Evolutionary conservation across 2,329 filamentous ascomycete genomes (phyloP).

Genomic region (Colletotrichum sp.): DNA sequence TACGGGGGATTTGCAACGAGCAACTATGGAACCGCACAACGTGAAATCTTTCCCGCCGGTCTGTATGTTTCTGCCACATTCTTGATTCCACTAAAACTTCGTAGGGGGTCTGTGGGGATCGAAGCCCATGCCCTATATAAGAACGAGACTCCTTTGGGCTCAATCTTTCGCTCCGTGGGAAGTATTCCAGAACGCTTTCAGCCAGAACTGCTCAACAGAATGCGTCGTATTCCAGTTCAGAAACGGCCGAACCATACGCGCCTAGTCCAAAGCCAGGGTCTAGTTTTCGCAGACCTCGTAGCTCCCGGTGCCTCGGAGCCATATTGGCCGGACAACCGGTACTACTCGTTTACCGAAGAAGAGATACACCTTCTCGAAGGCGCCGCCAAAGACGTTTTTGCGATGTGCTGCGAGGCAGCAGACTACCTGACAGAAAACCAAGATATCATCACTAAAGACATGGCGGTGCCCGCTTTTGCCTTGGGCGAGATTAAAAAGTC

Average conservation of each 20-base stretch:
- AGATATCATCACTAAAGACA: not conserved
- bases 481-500: not conserved
- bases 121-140: not conserved
- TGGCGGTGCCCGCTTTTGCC: not conserved
- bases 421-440: not conserved
- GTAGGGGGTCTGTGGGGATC: not conserved
- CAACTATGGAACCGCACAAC: not conserved
- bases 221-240: not conserved
- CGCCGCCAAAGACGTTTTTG: not conserved
- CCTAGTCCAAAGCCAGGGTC: not conserved
- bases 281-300: not conserved
- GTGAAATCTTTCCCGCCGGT: not conserved
- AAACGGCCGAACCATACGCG: not conserved
- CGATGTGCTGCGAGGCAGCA: not conserved
- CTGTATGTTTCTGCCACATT: not conserved
- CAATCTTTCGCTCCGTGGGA: not conserved
- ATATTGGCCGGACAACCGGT: constrained; percentile 1
- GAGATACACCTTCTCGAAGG: not conserved
- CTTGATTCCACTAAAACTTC: not conserved
- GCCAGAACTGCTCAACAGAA: not conserved
- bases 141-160: not conserved
- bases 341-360: not conserved
- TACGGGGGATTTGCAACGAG: not conserved
- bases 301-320: not conserved
- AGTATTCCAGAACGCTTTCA: not conserved